These are phyloP conservation scores for Baeospora myosura DNA, from an alignment of 1,284 basidiomycete genomes.

Conservation along the genomic window DNA sequence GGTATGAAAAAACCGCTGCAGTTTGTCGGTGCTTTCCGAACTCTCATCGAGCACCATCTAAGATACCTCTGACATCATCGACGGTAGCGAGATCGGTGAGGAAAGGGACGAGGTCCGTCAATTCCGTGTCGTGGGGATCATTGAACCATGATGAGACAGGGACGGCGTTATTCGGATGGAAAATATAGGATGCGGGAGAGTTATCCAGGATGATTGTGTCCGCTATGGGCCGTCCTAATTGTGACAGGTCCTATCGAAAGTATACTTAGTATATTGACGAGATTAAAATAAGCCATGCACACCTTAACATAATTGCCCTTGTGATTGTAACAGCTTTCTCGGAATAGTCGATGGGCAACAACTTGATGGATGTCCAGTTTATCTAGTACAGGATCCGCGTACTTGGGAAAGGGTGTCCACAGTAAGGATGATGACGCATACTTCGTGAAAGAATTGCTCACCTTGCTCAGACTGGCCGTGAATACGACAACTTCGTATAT, in stretches of 20 bases:
- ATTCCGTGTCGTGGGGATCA: slow-evolving; percentile 93
- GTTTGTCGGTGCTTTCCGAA: no score
- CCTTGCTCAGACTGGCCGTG: slow-evolving; percentile 95
- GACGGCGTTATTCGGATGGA: slow-evolving; percentile 98
- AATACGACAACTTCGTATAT: slow-evolving; percentile 98
- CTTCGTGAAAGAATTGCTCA: no score
- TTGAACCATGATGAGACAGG: slow-evolving; percentile 99
- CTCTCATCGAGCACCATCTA: slow-evolving; percentile 76
- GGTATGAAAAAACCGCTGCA: no score
- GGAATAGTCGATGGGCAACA: slow-evolving; percentile 93
- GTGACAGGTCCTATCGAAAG: slow-evolving; percentile 78
- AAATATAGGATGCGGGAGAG: slow-evolving; percentile 97
- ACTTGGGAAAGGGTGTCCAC: slow-evolving; percentile 39
- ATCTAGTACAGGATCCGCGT: slow-evolving; percentile 97
- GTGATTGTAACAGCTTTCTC: slow-evolving; percentile 99
- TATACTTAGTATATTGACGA: slow-evolving; percentile 6
- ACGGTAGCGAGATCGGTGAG: slow-evolving; percentile 80
- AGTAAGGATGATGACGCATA: background rate
- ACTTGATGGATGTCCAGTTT: slow-evolving; percentile 91
- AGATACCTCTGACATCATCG: slow-evolving; percentile 87
- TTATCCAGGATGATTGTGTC: slow-evolving; percentile 99
- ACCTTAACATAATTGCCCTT: slow-evolving; percentile 99
- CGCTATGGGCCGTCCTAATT: slow-evolving; percentile 86
- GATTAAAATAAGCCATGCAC: slow-evolving; percentile 2
- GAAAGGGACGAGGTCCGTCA: slow-evolving; percentile 93